Evolutionary conservation across 179 eudicot genomes (phyloP).

Genomic region (Camellia oleifera): DNA sequence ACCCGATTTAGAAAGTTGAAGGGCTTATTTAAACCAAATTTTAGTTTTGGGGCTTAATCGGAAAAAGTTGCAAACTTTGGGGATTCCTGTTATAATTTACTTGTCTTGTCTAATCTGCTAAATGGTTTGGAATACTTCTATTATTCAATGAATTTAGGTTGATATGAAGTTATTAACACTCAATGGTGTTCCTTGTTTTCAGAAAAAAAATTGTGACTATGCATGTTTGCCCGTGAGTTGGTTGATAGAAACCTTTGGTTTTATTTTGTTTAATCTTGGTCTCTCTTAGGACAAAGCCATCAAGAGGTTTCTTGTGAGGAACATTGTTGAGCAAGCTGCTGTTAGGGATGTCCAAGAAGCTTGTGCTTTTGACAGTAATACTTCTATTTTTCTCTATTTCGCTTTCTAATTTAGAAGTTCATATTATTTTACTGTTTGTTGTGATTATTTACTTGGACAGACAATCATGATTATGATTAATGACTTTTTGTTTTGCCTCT

Average conservation of each 20-base stretch:
- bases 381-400: background rate
- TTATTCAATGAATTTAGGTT: no score
- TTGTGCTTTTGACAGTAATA: conserved; percentile 60
- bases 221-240: no score
- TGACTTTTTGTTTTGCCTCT: background rate
- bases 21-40: no score
- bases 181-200: no score
- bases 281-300: conserved; percentile 69
- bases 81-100: no score
- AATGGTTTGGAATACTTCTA: no score
- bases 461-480: background rate
- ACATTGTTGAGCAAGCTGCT: conserved; percentile 89
- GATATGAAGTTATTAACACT: no score
- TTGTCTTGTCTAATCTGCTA: no score
- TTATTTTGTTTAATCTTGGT: background rate
- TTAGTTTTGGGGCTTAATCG: no score
- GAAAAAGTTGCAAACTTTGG: no score
- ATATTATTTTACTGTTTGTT: background rate
- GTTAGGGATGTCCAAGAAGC: conserved; percentile 84
- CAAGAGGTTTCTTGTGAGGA: conserved; percentile 83
- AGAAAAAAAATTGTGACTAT: no score
- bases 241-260: background rate
- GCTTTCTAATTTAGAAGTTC: background rate
- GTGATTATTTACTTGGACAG: background rate
- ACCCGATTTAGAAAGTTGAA: no score